phyloP scores from a whole-genome alignment of 768 basidiomycete species.

The Hortiboletus campestris region DNA sequence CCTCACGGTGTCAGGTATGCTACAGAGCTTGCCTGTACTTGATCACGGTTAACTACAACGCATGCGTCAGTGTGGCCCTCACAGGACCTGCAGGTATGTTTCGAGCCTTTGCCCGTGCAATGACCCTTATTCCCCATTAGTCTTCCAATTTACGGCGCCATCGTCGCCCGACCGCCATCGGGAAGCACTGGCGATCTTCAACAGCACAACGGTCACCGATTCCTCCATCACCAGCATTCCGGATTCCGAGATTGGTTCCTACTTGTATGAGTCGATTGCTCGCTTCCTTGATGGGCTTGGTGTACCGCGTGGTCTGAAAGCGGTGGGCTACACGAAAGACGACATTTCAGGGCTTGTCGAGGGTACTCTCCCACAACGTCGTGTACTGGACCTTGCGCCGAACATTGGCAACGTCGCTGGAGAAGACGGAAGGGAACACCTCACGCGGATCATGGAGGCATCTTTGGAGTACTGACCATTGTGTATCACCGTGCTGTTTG shows the following conservation, averaged over 20 bases:
- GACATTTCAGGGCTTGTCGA: conserved; percentile 80
- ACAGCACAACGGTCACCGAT: conserved; percentile 58
- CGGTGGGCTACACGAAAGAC: conserved; percentile 66
- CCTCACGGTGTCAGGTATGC: conserved; percentile 82
- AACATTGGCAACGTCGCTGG: conserved; percentile 81
- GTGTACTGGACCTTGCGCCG: conserved; percentile 91
- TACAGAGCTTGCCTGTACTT: neutral
- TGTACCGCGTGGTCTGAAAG: conserved; percentile 83
- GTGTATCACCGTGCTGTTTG: conserved; percentile 10
- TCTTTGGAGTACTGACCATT: conserved; percentile 66
- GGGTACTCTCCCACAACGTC: conserved; percentile 87
- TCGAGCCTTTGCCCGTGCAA: neutral
- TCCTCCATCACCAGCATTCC: conserved; percentile 70
- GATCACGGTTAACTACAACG: neutral
- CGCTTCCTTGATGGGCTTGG: conserved; percentile 82
- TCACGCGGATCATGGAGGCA: conserved; percentile 75
- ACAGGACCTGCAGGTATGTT: conserved; percentile 78
- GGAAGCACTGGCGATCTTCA: conserved; percentile 84
- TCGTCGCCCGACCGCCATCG: conserved; percentile 91
- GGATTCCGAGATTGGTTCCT: conserved; percentile 73
- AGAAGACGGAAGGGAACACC: conserved; percentile 79
- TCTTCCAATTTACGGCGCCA: conserved; percentile 95
- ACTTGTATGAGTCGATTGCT: conserved; percentile 84
- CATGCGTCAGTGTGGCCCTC: conserved; percentile 64
- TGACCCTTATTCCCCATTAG: conserved; percentile 33